Evolutionary conservation across 495 filamentous ascomycete species (phyloP).

Genomic region (Neurospora hispaniola): DNA sequence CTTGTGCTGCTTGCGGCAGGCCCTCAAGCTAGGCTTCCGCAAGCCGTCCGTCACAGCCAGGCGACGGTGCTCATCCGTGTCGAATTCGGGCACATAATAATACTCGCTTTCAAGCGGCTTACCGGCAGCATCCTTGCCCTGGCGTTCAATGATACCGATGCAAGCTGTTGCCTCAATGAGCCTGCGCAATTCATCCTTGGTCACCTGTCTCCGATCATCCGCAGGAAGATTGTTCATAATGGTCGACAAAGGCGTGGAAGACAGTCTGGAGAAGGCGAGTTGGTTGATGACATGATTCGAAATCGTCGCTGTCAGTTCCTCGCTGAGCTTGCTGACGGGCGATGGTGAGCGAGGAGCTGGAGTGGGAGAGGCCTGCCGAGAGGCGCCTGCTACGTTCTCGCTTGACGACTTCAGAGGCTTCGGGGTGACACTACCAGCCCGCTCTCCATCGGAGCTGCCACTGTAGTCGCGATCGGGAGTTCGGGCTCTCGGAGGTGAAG

Average conservation of each 20-base stretch:
- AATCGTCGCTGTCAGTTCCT: slow-evolving; percentile 29
- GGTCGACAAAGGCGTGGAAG: slow-evolving; percentile 82
- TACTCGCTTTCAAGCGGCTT: slow-evolving; percentile 91
- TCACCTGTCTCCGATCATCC: slow-evolving; percentile 45
- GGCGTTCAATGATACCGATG: slow-evolving; percentile 76
- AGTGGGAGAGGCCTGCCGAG: neutral
- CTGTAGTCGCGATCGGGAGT: neutral
- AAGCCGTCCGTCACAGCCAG: slow-evolving; percentile 77
- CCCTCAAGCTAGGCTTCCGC: slow-evolving; percentile 75
- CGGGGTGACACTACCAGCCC: neutral
- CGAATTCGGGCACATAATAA: slow-evolving; percentile 91
- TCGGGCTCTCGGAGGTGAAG: slow-evolving; percentile 34
- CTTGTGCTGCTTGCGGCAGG: slow-evolving; percentile 92
- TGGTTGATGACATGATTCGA: slow-evolving; percentile 86
- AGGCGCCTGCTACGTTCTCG: slow-evolving; percentile 1
- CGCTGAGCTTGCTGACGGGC: slow-evolving; percentile 24
- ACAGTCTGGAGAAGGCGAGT: slow-evolving; percentile 87
- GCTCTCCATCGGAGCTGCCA: neutral
- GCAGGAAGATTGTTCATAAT: slow-evolving; percentile 77
- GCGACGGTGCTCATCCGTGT: slow-evolving; percentile 66
- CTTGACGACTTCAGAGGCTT: slow-evolving; percentile 6
- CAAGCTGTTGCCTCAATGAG: slow-evolving; percentile 64
- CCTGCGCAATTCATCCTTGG: slow-evolving; percentile 50
- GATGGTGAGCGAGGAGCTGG: slow-evolving; percentile 16
- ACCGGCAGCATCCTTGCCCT: slow-evolving; percentile 93